Base-by-base conservation (phyloP, 1,284 basidiomycete species). In the Rhodotorula sp. region DNA sequence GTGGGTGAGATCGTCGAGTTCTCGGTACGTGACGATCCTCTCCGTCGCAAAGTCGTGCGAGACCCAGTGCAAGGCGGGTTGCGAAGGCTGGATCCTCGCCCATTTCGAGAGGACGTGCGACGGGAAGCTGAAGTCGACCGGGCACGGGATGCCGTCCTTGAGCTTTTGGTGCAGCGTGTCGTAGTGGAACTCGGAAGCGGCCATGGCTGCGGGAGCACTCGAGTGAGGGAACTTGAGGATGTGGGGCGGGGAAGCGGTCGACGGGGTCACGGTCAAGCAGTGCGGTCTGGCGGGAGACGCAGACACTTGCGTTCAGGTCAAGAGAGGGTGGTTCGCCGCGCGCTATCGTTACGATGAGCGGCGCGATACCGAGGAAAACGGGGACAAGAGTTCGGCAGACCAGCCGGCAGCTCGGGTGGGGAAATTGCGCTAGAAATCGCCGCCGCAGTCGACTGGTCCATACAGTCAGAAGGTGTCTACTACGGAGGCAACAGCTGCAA, bases 121-220 rank as follows among this genome's bases (percentile, higher is more conserved):
- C 2, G 75, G 69, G 49, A 74, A 76, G 21, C 34, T 60, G 54
- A 75, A 76, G 59, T 75, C 70, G 50, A 21, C 10, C 5, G 75
- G 73, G 49, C 73, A 74, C 14, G 59, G 64, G 56, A 72, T 71
- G 28, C 71, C 73, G 12, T 65, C 15, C 15, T 57, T 48, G 68
- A 74, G 71, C 10, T 55, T 43, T 1, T 31, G 19, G 26, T 48
- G 48, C 3, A 74, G 58, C 3, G 58, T 47, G 6, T 43, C 43
- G 64, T 63, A 63, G 64, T 55, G 52, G 60, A 71, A 71, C 55
- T 71, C 66, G 34, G 54, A 55, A 10, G 34, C 10, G 1, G 38
- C n/a, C 60, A 67, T 67, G 8, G 18, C 1, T 52, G 12, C 31
- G 10, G 16, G 1, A 14, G 52, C 56, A 59, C 5, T 3, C n/a